Evolutionary conservation across 352 stramenopile species (phyloP).

Genomic region (Pythium chondricola): DNA sequence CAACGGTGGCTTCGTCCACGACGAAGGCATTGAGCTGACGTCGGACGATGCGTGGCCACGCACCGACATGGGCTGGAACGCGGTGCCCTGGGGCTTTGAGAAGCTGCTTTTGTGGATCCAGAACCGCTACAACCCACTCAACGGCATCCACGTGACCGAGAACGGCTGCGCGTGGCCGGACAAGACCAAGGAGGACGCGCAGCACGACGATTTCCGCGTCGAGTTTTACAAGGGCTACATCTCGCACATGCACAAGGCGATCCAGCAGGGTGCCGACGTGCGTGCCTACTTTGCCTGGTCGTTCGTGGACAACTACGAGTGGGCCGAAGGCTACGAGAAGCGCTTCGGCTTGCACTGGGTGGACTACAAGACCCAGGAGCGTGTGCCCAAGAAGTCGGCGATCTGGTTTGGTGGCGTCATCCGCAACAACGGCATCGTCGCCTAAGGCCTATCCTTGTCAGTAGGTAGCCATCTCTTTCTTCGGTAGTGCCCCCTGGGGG

Average conservation of each 20-base stretch:
- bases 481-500: background rate
- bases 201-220: slow-evolving; percentile 73
- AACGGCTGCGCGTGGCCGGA: slow-evolving; percentile 81
- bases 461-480: slow-evolving; percentile 10
- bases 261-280: slow-evolving; percentile 47
- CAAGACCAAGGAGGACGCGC: slow-evolving; percentile 58
- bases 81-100: slow-evolving; percentile 73
- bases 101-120: slow-evolving; percentile 89
- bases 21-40: slow-evolving; percentile 37
- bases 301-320: slow-evolving; percentile 96
- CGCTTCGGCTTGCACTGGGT: slow-evolving; percentile 56
- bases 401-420: slow-evolving; percentile 48
- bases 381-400: slow-evolving; percentile 53
- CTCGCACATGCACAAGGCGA: slow-evolving; percentile 50
- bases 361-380: slow-evolving; percentile 52
- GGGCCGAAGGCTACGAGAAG: slow-evolving; percentile 63
- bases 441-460: slow-evolving; percentile 2
- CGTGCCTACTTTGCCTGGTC: slow-evolving; percentile 90
- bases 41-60: slow-evolving; percentile 48
- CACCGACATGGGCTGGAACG: slow-evolving; percentile 82
- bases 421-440: slow-evolving; percentile 31
- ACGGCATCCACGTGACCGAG: slow-evolving; percentile 88
- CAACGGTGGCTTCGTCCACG: slow-evolving; percentile 30
- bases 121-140: slow-evolving; percentile 66
- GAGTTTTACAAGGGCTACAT: slow-evolving; percentile 86